Conservation (phyloP, 345 rosid species). For the Balakata baccata region DNA sequence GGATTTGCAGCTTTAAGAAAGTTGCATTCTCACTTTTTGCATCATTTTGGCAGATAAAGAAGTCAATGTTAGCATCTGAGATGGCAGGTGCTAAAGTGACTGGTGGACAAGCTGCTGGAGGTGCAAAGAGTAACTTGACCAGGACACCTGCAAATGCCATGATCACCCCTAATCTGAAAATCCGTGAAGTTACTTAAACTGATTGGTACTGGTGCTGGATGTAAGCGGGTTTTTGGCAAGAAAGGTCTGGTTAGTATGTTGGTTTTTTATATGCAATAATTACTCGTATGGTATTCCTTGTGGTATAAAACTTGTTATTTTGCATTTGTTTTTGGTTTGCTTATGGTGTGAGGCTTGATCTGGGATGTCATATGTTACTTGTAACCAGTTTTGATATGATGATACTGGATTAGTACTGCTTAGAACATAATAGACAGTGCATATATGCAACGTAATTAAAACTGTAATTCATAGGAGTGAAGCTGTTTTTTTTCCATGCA, state of each 20-base stretch:
- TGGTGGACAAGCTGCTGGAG: conserved; percentile 50
- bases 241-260: conserved; percentile 2
- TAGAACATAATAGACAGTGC: no score
- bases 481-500: no score
- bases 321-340: not conserved
- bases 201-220: conserved; percentile 5
- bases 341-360: not conserved
- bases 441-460: no score
- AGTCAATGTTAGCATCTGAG: conserved; percentile 53
- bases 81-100: conserved; percentile 45
- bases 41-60: conserved; percentile 57
- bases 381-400: not conserved
- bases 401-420: not conserved
- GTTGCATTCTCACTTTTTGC: not conserved
- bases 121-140: conserved; percentile 53
- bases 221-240: not conserved
- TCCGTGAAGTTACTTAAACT: conserved; percentile 28
- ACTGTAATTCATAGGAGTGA: no score
- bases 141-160: conserved; percentile 56
- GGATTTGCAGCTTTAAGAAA: not conserved
- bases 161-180: conserved; percentile 55
- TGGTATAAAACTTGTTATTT: not conserved
- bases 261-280: not conserved
- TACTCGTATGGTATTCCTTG: not conserved
- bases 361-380: not conserved